A percentile compares a stretch with the other conserved stretches of the same genome.
phyloP scores from a whole-genome alignment of 2,329 filamentous ascomycete genomes.

The Hypoxylon sp. region DNA sequence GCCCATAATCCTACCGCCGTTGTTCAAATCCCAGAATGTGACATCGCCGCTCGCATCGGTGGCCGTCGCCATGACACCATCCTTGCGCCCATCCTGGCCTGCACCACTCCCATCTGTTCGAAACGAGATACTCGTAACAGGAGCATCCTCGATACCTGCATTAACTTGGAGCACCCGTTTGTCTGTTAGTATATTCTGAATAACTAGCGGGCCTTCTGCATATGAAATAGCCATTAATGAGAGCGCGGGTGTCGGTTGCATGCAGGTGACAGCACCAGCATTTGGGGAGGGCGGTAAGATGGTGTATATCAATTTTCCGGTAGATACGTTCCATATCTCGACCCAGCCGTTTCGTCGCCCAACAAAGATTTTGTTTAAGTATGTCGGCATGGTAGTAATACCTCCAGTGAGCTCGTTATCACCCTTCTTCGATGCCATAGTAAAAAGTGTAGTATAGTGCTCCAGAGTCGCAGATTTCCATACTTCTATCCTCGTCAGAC shows the following conservation, averaged over 20 bases:
- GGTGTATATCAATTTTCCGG: slow-evolving; percentile 89
- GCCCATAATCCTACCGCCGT: slow-evolving; percentile 85
- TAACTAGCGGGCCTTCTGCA: slow-evolving; percentile 76
- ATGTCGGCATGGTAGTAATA: slow-evolving; percentile 90
- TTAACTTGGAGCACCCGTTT: slow-evolving; percentile 75
- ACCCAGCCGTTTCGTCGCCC: slow-evolving; percentile 87
- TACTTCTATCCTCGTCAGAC: slow-evolving; percentile 79
- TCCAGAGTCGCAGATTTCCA: slow-evolving; percentile 87
- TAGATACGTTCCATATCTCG: slow-evolving; percentile 98
- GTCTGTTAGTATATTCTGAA: slow-evolving; percentile 85
- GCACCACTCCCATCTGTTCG: slow-evolving; percentile 88
- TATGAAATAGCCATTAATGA: slow-evolving; percentile 91
- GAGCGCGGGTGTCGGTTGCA: slow-evolving; percentile 84
- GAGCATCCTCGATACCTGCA: slow-evolving; percentile 68
- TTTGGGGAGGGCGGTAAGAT: slow-evolving; percentile 78
- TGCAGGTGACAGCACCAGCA: slow-evolving; percentile 83
- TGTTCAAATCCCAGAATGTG: slow-evolving; percentile 95
- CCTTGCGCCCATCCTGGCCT: slow-evolving; percentile 82
- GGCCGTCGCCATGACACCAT: slow-evolving; percentile 94
- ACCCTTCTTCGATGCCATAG: slow-evolving; percentile 62
- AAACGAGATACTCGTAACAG: slow-evolving; percentile 86
- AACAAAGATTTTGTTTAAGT: slow-evolving; percentile 93
- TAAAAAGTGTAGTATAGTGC: slow-evolving; percentile 86
- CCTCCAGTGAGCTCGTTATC: slow-evolving; percentile 78
- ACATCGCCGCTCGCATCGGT: slow-evolving; percentile 83